phyloP scores from a whole-genome alignment of 176 grass and related monocot genomes.

The Neostapfia colusana region DNA sequence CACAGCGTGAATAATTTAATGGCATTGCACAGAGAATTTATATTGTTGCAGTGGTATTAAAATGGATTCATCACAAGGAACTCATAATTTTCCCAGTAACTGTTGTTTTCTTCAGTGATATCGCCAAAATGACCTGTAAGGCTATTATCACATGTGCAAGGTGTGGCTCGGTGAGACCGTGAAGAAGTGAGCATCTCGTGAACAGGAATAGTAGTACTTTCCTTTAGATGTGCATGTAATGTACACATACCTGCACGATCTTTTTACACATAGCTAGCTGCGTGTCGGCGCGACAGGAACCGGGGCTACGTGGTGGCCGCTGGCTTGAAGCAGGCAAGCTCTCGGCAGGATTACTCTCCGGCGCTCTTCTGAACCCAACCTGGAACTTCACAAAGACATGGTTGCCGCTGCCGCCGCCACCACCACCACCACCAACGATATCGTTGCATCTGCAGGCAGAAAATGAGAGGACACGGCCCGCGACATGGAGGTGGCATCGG shows the following conservation, averaged over 20 bases:
- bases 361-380: slow-evolving; percentile 13
- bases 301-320: neutral
- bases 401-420: slow-evolving; percentile 3
- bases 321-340: neutral
- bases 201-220: neutral
- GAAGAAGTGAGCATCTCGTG: neutral
- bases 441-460: neutral
- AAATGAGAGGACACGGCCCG: slow-evolving; percentile 31
- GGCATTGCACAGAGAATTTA: neutral
- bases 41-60: neutral
- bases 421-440: too few relatives aligned
- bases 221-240: neutral
- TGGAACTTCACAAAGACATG: slow-evolving; percentile 45
- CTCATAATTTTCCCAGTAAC: neutral
- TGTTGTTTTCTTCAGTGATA: neutral
- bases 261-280: slow-evolving; percentile 42
- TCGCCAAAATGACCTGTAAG: neutral
- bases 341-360: neutral
- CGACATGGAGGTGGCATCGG: neutral
- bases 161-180: neutral
- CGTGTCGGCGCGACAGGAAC: neutral
- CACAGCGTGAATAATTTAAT: neutral
- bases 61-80: neutral
- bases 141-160: neutral
- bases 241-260: slow-evolving; percentile 51